Percentiles rank a stretch among this genome's conserved stretches.
phyloP scores from a whole-genome alignment of 495 filamentous ascomycete genomes.

The Penicillium tannophilum region DNA sequence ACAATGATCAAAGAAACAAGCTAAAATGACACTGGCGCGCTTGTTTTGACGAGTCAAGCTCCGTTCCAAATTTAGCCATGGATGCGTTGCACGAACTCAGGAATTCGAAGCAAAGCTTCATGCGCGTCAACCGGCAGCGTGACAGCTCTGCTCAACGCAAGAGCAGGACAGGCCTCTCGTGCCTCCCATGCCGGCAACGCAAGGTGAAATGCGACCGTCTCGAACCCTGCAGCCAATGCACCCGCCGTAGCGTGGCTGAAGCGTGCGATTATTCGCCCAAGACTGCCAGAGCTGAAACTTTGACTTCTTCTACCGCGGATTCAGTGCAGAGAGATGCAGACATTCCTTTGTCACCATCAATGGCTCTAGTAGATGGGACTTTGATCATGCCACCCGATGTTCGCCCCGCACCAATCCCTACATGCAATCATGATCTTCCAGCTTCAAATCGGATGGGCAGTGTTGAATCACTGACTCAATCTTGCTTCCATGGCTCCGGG shows the following conservation, averaged over 20 bases:
- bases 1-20: not conserved
- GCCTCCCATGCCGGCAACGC: constrained; percentile 6
- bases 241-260: not conserved
- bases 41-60: not conserved
- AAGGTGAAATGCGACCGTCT: constrained; percentile 10
- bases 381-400: not conserved
- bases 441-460: not conserved
- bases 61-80: not conserved
- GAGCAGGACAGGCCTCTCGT: constrained; percentile 2
- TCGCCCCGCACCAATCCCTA: not conserved
- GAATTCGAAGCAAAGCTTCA: constrained; percentile 7
- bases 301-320: not conserved
- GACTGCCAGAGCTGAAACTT: not conserved
- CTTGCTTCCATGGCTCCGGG: constrained; percentile 5
- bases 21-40: not conserved
- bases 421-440: not conserved
- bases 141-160: not conserved
- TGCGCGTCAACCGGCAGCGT: constrained; percentile 9
- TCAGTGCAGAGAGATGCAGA: not conserved
- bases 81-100: constrained; percentile 4
- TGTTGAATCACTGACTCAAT: constrained; percentile 1
- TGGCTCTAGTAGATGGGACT: not conserved
- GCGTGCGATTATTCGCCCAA: constrained; percentile 3
- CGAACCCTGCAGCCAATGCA: constrained; percentile 4
- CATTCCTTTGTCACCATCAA: too few relatives aligned